phyloP scores from a whole-genome alignment of 805 yeast genomes.

The Suhomyces sp. region DNA sequence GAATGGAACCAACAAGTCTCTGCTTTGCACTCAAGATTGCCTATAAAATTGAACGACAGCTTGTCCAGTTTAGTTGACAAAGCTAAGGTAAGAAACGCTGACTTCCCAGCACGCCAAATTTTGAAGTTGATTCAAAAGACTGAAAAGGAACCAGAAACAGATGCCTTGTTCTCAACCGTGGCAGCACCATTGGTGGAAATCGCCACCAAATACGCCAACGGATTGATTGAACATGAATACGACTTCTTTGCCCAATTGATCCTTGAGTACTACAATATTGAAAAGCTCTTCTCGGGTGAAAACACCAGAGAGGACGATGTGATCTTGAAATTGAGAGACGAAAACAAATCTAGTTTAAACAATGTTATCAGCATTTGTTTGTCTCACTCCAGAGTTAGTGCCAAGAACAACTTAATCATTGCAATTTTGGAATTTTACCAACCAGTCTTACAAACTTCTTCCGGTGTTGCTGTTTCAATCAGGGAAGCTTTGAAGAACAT shows the following conservation, averaged over 20 bases:
- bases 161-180: slow-evolving; percentile 52
- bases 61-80: slow-evolving; percentile 67
- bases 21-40: slow-evolving; percentile 89
- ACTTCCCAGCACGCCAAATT: slow-evolving; percentile 91
- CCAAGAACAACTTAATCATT: slow-evolving; percentile 84
- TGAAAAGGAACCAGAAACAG: slow-evolving; percentile 48
- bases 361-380: slow-evolving; percentile 71
- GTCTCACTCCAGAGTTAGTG: slow-evolving; percentile 90
- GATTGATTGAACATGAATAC: slow-evolving; percentile 82
- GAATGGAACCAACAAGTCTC: slow-evolving; percentile 87
- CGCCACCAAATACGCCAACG: slow-evolving; percentile 67
- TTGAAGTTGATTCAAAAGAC: slow-evolving; percentile 67
- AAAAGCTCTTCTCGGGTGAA: slow-evolving; percentile 71
- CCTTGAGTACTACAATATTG: slow-evolving; percentile 72
- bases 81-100: slow-evolving; percentile 60
- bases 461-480: slow-evolving; percentile 60
- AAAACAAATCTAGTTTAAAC: slow-evolving; percentile 69
- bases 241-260: slow-evolving; percentile 66
- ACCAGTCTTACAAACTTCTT: slow-evolving; percentile 69
- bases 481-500: slow-evolving; percentile 71
- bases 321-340: slow-evolving; percentile 81
- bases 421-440: slow-evolving; percentile 84
- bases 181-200: slow-evolving; percentile 73
- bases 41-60: slow-evolving; percentile 67
- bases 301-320: slow-evolving; percentile 86